Evolutionary conservation across 768 basidiomycete genomes (phyloP), one percentile per base, ranked within the genome.

Genomic region (Rhodotorula sphaerocarpa): DNA sequence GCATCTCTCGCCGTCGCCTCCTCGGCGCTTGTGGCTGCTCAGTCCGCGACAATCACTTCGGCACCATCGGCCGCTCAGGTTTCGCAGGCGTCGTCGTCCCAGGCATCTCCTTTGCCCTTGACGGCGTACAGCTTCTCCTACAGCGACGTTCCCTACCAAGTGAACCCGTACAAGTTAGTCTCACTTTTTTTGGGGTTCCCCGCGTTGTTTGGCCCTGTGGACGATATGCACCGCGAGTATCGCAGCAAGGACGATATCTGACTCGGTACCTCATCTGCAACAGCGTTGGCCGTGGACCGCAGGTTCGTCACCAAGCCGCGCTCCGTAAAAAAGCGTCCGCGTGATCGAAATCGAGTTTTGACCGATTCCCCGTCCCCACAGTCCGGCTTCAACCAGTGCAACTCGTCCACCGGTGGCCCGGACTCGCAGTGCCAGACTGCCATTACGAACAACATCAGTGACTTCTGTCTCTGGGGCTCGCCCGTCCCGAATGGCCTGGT

Each of bases 351-450:
- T 41, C 16, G 27, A 18, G 18, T 14, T 28, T 45, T 53, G 44
- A 5, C 21, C 7, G 36, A 42, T 28, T 20, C 43, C 27, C 2
- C 14, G 36, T 39, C 21, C 25, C 15, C 23, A 27, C 51, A 61
- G 41, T 41, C 51, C 10, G 59, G 59, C 14, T 55, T 43, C 56
- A 55, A 58, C 33, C 20, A n/a, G 14, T 61, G 65, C 47, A 66
- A 66, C 60, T 34, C 36, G 33, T 58, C 65, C 7, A 66, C 65
- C 3, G 27, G 7, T 3, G 56, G 56, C 15, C 16, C 45, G 23
- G 36, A 55, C 41, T 58, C 60, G 9, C 21, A 45, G 47, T 66
- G 65, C 34, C 62, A 66, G 47, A 66, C 64, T 1, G 75, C 75
- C 0, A 70, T 27, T 43, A n/a, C 57, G 33, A 65, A 71, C 60